Evolutionary conservation across 441 rosid genomes (phyloP), one percentile per base, ranked within the genome.

Genomic region (Breynia disticha): DNA sequence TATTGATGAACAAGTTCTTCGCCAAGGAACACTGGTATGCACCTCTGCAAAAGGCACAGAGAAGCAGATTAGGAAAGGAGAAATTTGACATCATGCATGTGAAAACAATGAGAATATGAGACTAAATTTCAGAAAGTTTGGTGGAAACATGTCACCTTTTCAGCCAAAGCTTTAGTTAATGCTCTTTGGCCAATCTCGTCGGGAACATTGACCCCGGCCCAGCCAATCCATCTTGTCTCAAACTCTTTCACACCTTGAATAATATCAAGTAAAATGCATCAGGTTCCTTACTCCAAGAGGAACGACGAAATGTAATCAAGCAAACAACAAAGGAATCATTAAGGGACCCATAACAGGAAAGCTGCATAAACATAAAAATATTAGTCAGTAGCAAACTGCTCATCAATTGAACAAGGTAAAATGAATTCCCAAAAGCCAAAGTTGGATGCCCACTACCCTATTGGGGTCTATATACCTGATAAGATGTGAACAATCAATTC

Each of bases 151-250:
- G 24, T 18, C 48, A 83, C 99, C 84, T 89, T 93, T 65, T 89
- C 97, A 62, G 97, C 97, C 74, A 93, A 78, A 71, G 97, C 95
- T 74, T 82, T 83, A 37, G 76, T 87, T 18, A 93, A 88, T 54
- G 97, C 95, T 60, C 69, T 78, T 79, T 87, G 99, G 15, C 99
- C 99, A 60, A 75, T 76, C 64, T 89, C 93, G 67, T 93, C 99
- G 7, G 99, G 96, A 53, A 93, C 99, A 76, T 93, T 87, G 32
- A 89, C 99, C 13, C 99, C 99, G 59, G 99, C 99, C 99, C 99
- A 93, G 46, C 99, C 99, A 57, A 93, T 93, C 99, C 99, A 93
- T 68, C 89, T 89, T 13, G 97, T 95, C 70, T 93, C 99, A 55
- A 93, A 86, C 50, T 83, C 99, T 76, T 93, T 93, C 37, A 93